Evolutionary conservation across 805 yeast species (phyloP).

Genomic region (Yamadazyma olivae): DNA sequence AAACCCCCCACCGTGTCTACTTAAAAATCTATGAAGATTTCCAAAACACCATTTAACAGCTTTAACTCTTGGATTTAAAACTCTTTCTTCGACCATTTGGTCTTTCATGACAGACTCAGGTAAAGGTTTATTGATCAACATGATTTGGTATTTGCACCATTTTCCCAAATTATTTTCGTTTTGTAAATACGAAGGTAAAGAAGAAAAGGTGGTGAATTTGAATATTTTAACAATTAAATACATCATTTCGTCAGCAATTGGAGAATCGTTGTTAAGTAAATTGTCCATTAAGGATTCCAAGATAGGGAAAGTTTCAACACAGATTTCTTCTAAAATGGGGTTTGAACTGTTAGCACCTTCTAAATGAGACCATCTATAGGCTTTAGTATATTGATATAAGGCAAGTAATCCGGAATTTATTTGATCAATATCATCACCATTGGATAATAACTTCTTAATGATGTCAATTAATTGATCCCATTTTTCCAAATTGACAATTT

Average conservation of each 20-base stretch:
- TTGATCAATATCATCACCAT: slow-evolving; percentile 33
- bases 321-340: slow-evolving; percentile 38
- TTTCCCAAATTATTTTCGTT: slow-evolving; percentile 33
- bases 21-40: slow-evolving; percentile 37
- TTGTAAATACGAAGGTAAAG: slow-evolving; percentile 36
- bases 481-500: slow-evolving; percentile 47
- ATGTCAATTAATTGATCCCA: slow-evolving; percentile 38
- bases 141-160: slow-evolving; percentile 40
- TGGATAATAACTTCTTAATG: slow-evolving; percentile 36
- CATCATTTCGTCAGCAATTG: slow-evolving; percentile 30
- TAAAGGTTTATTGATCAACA: slow-evolving; percentile 38
- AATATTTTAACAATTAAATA: slow-evolving; percentile 39
- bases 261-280: slow-evolving; percentile 21
- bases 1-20: slow-evolving; percentile 43
- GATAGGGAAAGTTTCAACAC: slow-evolving; percentile 33
- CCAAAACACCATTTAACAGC: slow-evolving; percentile 46
- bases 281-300: slow-evolving; percentile 29
- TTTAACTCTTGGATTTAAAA: slow-evolving; percentile 40
- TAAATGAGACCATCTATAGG: slow-evolving; percentile 41
- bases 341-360: slow-evolving; percentile 38
- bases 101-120: slow-evolving; percentile 32
- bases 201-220: slow-evolving; percentile 37
- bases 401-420: slow-evolving; percentile 39
- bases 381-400: slow-evolving; percentile 38
- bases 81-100: slow-evolving; percentile 25